phyloP scores from a whole-genome alignment of 225 moss, liverwort and hornwort species.

The Straminergon stramineum region DNA sequence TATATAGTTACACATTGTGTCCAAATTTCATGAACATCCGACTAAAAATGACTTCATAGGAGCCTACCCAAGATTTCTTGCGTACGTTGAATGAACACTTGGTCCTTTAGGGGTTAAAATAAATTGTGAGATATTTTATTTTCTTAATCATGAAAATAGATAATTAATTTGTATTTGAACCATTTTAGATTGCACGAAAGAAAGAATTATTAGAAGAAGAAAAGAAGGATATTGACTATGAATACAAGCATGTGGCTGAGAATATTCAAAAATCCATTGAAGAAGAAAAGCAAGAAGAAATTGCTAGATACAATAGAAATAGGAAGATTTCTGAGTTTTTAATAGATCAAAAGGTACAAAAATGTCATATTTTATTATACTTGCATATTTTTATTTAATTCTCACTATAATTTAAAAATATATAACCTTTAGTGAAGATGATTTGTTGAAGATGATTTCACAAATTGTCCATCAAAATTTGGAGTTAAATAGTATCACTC shows the following conservation, averaged over 20 bases:
- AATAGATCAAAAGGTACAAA: constrained; percentile 2
- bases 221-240: background rate
- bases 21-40: too few relatives aligned
- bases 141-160: too few relatives aligned
- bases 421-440: background rate
- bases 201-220: background rate
- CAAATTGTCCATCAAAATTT: background rate
- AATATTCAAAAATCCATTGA: constrained; percentile 10
- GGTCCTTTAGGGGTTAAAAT: too few relatives aligned
- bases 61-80: too few relatives aligned
- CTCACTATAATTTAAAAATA: background rate
- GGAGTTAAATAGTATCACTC: accelerated
- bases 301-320: background rate
- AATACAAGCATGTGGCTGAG: background rate
- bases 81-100: too few relatives aligned
- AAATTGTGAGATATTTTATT: background rate
- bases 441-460: background rate
- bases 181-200: background rate
- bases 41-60: too few relatives aligned
- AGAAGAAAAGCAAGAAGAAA: constrained; percentile 17
- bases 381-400: accelerated
- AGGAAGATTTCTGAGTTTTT: background rate
- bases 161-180: background rate
- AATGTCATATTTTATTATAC: background rate
- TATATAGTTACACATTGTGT: too few relatives aligned